A percentile compares a stretch with the other conserved stretches of the same genome.
Evolutionary conservation across 495 filamentous ascomycete species (phyloP).

Genomic region (Clohesyomyces aquaticus): DNA sequence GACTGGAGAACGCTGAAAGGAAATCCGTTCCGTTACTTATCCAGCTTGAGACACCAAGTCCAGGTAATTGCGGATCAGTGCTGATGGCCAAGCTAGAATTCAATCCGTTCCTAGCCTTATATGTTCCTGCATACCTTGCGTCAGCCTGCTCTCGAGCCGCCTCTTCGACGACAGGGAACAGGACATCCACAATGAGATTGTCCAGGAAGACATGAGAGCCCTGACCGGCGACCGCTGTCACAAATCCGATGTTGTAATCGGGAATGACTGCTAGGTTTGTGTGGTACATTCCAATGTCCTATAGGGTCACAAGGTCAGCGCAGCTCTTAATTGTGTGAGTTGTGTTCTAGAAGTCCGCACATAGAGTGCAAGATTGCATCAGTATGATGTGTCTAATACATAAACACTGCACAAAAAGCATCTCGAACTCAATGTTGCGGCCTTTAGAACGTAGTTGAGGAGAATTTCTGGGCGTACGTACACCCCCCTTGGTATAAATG

Average conservation of each 20-base stretch:
- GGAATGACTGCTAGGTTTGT: conserved; percentile 25
- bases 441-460: too few species aligned
- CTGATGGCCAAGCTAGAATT: conserved; percentile 46
- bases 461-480: too few species aligned
- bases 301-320: too few species aligned
- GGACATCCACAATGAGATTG: conserved; percentile 41
- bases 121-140: conserved; percentile 51
- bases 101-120: conserved; percentile 37
- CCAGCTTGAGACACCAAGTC: conserved; percentile 55
- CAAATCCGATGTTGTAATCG: conserved; percentile 40
- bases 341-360: too few species aligned
- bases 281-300: conserved; percentile 35
- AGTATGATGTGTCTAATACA: too few species aligned
- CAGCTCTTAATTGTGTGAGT: too few species aligned
- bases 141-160: conserved; percentile 53
- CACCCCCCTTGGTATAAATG: conserved; percentile 41
- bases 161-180: conserved; percentile 52
- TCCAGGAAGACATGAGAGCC: conserved; percentile 28
- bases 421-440: too few species aligned
- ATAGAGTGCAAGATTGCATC: too few species aligned
- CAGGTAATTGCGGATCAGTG: conserved; percentile 49
- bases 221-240: conserved; percentile 28
- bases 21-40: conserved; percentile 55
- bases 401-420: too few species aligned
- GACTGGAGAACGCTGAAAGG: conserved; percentile 40